phyloP scores from a whole-genome alignment of 2,329 filamentous ascomycete genomes.

The Alternaria triticimaculans region DNA sequence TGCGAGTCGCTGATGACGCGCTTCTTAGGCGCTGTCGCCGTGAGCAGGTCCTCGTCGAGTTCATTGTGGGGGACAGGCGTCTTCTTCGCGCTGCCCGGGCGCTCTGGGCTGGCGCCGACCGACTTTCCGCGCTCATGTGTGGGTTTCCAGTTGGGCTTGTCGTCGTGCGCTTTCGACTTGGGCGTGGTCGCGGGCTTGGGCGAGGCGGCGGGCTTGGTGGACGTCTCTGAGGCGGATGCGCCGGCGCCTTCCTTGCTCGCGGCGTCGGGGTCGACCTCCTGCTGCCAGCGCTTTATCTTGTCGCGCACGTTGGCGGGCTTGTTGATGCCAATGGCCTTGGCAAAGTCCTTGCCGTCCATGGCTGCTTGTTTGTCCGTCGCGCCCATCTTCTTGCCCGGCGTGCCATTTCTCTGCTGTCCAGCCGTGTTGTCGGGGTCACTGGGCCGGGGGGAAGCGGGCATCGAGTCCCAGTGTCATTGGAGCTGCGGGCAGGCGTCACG shows the following conservation, averaged over 20 bases:
- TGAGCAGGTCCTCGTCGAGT: conserved; percentile 54
- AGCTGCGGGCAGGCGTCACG: conserved; percentile 19
- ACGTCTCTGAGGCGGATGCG: background rate
- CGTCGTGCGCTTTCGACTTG: conserved; percentile 31
- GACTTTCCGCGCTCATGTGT: conserved; percentile 31
- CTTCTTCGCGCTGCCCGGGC: conserved; percentile 42
- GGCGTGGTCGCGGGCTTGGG: conserved; percentile 31
- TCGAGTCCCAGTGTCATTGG: conserved; percentile 32
- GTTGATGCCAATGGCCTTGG: conserved; percentile 51
- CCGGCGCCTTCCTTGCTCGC: conserved; percentile 20
- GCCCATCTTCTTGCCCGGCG: conserved; percentile 37
- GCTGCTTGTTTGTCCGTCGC: conserved; percentile 34
- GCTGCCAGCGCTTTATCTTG: conserved; percentile 85
- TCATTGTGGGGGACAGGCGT: conserved; percentile 43
- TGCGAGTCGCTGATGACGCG: conserved; percentile 92
- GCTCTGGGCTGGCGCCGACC: conserved; percentile 35
- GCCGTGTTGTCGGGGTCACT: conserved; percentile 27
- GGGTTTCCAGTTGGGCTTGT: conserved; percentile 38
- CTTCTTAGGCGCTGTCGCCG: conserved; percentile 78
- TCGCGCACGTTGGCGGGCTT: conserved; percentile 65
- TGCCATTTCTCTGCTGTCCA: conserved; percentile 36
- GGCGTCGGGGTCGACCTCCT: conserved; percentile 70
- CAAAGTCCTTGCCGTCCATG: conserved; percentile 48
- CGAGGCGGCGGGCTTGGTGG: conserved; percentile 9
- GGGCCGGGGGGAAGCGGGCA: conserved; percentile 34